These are phyloP conservation scores for Salvia splendens DNA, from an alignment of 257 asterid genomes.

Conservation along the genomic window DNA sequence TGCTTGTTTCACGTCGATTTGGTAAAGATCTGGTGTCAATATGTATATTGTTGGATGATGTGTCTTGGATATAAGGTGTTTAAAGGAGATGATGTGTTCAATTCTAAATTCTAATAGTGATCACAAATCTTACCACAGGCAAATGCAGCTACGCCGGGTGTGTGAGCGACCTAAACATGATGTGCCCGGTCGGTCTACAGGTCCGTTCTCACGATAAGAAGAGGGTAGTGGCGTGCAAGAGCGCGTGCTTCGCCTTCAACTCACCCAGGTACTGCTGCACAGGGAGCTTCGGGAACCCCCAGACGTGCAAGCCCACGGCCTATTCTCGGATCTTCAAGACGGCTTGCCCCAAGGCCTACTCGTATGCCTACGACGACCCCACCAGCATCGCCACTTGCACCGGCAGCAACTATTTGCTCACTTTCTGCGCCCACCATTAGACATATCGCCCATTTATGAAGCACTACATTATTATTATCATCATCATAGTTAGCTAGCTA, in stretches of 20 bases:
- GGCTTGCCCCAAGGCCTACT: constrained; percentile 93
- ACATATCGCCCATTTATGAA: neutral
- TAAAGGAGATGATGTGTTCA: too few species aligned
- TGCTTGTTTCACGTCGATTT: too few species aligned
- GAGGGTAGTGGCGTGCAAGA: constrained; percentile 83
- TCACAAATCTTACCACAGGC: constrained; percentile 38
- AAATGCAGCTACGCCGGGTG: constrained; percentile 90
- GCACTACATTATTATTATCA: neutral
- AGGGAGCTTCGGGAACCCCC: constrained; percentile 77
- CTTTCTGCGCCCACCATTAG: constrained; percentile 87
- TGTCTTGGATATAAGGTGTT: too few species aligned
- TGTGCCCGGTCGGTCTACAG: constrained; percentile 98
- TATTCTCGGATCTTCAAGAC: constrained; percentile 84
- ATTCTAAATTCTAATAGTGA: neutral
- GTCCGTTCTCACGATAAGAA: constrained; percentile 76
- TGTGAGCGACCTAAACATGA: constrained; percentile 77
- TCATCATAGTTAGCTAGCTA: constrained; percentile 19
- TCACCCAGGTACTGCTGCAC: constrained; percentile 94
- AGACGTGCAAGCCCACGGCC: constrained; percentile 91
- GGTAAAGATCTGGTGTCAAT: too few species aligned
- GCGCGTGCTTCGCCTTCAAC: constrained; percentile 89
- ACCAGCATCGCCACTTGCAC: constrained; percentile 94
- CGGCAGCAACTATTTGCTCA: constrained; percentile 68
- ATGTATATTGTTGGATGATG: too few species aligned
- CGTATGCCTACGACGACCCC: constrained; percentile 98